A percentile compares a stretch with the other conserved stretches of the same genome.
phyloP scores from a whole-genome alignment of 2,329 filamentous ascomycete genomes.

The Bertia moriformis region DNA sequence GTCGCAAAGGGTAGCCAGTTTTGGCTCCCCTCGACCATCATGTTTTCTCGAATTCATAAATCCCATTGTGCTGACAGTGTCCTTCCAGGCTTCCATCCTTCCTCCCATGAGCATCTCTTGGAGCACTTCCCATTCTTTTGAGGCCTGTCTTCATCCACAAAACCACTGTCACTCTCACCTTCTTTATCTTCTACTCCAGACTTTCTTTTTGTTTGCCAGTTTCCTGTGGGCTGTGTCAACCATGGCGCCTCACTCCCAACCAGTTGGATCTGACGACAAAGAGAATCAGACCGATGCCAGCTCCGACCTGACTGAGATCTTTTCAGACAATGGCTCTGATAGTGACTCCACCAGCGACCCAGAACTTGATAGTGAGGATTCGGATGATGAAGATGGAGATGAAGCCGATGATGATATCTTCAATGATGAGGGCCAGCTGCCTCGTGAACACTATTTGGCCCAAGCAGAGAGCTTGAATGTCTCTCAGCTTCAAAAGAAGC shows the following conservation, averaged over 20 bases:
- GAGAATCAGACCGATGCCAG: constrained; percentile 8
- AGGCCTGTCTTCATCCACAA: constrained; percentile 1
- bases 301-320: constrained; percentile 6
- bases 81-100: not conserved
- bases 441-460: constrained; percentile 8
- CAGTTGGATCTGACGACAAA: constrained; percentile 2
- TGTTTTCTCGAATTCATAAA: constrained; percentile 5
- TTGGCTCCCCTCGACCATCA: constrained; percentile 3
- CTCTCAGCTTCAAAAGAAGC: constrained; percentile 11
- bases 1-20: constrained; percentile 1
- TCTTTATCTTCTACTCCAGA: not conserved
- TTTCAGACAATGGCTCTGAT: constrained; percentile 7
- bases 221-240: not conserved
- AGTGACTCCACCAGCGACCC: constrained; percentile 6
- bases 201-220: not conserved
- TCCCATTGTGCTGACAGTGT: not conserved
- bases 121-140: not conserved
- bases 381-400: constrained; percentile 4
- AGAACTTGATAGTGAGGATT: constrained; percentile 5
- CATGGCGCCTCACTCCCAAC: constrained; percentile 5
- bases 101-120: not conserved
- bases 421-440: constrained; percentile 7
- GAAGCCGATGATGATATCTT: constrained; percentile 6
- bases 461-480: constrained; percentile 11
- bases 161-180: not conserved